Evolutionary conservation across 805 yeast genomes (phyloP), one percentile per base, ranked within the genome.

Genomic region (Sugiyamaella smithiae): DNA sequence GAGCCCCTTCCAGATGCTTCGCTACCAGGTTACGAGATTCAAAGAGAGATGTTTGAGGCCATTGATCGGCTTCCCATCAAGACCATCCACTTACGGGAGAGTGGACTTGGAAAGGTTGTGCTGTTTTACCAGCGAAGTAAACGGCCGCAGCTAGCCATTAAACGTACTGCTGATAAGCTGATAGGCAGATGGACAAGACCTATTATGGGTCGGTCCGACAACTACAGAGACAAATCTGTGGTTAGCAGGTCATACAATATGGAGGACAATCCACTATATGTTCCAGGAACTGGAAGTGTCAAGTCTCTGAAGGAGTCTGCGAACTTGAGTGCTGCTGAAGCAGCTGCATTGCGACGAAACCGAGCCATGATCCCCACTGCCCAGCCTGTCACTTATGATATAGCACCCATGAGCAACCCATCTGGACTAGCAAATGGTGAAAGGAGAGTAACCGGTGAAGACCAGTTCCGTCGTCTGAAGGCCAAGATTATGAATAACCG

Each of bases 161-260:
- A 91, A 66, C 82, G 95, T 64, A 75, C 84, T 33, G 98, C 96
- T 4, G 98, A 93, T 63, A 82, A 82, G 63, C 72, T 93, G 52
- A 85, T 93, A 57, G 96, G 96, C 22, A 95, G 89, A 66, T 93
- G 99, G 99, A 91, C 97, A 6, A 80, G 99, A 69, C 99, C 99
- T 40, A 88, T 93, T 54, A 87, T 93, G 76, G 96, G 96, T 57
- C 84, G 96, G 52, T 84, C 95, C 2, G 98, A 91, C 67, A 88
- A 90, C 60, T 91, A 90, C 72, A 82, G 93, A 66, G 97, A 91
- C 67, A 82, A 87, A 69, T 74, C 80, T 53, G 83, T 91, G 52
- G 77, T 77, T 59, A 77, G 82, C 53, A 77, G 80, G 53, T 80
- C 79, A 40, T 89, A 86, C 68, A 63, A 71, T 14, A 37, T 17